Evolutionary conservation across 768 basidiomycete species (phyloP).

Genomic region (Leccinum variicolor): DNA sequence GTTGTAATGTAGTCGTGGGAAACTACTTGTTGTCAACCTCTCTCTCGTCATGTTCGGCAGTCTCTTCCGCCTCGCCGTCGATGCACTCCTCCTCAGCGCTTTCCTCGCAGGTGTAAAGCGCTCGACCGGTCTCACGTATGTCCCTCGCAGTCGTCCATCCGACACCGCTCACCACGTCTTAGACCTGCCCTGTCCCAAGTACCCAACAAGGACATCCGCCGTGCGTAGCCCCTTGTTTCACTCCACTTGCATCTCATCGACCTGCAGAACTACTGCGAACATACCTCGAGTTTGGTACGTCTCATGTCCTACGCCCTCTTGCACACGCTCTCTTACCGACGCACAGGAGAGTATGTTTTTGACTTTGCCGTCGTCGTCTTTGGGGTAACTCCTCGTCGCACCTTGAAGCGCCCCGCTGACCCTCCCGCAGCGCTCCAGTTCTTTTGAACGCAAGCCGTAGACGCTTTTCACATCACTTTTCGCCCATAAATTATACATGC

Average conservation of each 20-base stretch:
- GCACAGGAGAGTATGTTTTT: constrained; percentile 75
- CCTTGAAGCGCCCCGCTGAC: constrained; percentile 2
- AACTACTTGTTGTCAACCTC: background rate
- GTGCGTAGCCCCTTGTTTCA: constrained; percentile 44
- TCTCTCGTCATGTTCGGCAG: constrained; percentile 24
- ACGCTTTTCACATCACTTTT: background rate
- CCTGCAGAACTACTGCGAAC: constrained; percentile 61
- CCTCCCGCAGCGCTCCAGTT: constrained; percentile 56
- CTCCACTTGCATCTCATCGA: constrained; percentile 1
- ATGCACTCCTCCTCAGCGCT: constrained; percentile 75
- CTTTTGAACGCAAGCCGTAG: constrained; percentile 56
- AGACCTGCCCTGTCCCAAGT: constrained; percentile 76
- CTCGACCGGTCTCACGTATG: constrained; percentile 83
- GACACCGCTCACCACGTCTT: background rate
- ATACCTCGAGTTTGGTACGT: constrained; percentile 78
- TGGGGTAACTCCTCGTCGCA: constrained; percentile 47
- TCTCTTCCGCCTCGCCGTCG: constrained; percentile 65
- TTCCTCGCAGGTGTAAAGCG: constrained; percentile 84
- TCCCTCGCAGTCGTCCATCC: constrained; percentile 5
- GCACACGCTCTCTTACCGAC: background rate
- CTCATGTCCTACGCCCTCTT: background rate
- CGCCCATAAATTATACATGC: constrained; percentile 9
- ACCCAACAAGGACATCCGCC: constrained; percentile 85
- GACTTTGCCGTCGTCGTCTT: constrained; percentile 84
- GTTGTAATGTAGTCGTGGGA: constrained; percentile 22